Evolutionary conservation across 2,329 filamentous ascomycete genomes (phyloP).

Genomic region (Magnaporthiopsis incrustans): DNA sequence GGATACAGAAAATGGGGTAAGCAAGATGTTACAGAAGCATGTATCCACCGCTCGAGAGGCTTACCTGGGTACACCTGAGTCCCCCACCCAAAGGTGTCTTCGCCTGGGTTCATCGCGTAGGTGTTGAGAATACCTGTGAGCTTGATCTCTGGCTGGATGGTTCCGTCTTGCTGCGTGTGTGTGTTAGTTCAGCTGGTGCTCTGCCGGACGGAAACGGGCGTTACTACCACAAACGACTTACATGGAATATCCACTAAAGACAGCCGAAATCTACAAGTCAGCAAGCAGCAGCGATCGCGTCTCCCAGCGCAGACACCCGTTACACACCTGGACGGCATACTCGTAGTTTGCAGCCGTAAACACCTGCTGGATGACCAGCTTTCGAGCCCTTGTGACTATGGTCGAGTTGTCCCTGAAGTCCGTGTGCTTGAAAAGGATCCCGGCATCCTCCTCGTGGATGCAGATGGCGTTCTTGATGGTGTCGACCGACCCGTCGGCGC

Average conservation of each 20-base stretch:
- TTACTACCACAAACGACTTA: slow-evolving; percentile 14
- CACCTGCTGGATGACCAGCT: slow-evolving; percentile 81
- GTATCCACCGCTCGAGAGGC: neutral
- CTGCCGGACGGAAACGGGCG: neutral
- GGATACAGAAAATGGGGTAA: neutral
- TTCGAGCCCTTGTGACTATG: slow-evolving; percentile 78
- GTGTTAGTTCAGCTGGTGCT: slow-evolving; percentile 12
- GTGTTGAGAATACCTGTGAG: slow-evolving; percentile 91
- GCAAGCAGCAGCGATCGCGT: neutral
- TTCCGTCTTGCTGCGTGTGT: slow-evolving; percentile 65
- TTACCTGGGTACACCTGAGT: slow-evolving; percentile 74
- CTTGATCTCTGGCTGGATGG: slow-evolving; percentile 84
- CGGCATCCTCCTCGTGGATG: slow-evolving; percentile 88
- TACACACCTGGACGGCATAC: slow-evolving; percentile 48
- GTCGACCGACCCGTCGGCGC: slow-evolving; percentile 63
- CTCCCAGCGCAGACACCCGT: too few relatives aligned
- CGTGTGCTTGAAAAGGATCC: slow-evolving; percentile 89
- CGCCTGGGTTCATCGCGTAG: slow-evolving; percentile 69
- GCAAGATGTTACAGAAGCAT: neutral
- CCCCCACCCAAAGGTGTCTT: slow-evolving; percentile 81
- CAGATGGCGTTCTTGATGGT: slow-evolving; percentile 92
- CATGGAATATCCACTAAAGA: slow-evolving; percentile 74
- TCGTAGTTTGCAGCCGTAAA: slow-evolving; percentile 97
- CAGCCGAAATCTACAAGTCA: slow-evolving; percentile 27
- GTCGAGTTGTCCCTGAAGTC: slow-evolving; percentile 87